phyloP scores from a whole-genome alignment of 352 stramenopile genomes.

The Globisporangium spinosum region DNA sequence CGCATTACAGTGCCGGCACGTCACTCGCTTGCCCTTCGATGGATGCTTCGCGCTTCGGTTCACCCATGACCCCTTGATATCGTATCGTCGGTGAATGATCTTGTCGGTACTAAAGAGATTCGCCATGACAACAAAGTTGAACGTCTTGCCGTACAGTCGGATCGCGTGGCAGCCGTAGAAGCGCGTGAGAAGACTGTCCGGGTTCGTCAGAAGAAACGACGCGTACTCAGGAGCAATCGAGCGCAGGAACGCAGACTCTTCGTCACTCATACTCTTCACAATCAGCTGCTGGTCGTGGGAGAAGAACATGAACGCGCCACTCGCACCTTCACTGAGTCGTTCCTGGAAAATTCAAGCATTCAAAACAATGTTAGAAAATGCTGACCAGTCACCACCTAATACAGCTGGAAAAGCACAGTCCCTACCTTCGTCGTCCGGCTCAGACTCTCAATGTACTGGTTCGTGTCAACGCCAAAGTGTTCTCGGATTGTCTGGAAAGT shows the following conservation, averaged over 20 bases:
- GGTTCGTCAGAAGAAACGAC: constrained; percentile 78
- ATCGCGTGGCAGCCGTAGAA: constrained; percentile 87
- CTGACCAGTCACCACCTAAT: not conserved
- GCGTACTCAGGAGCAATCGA: constrained; percentile 80
- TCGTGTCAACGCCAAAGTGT: constrained; percentile 81
- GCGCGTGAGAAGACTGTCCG: constrained; percentile 73
- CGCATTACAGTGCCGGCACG: constrained; percentile 83
- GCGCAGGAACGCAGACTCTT: constrained; percentile 77
- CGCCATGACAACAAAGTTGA: constrained; percentile 89
- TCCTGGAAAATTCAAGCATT: constrained; percentile 26
- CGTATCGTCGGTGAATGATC: constrained; percentile 83
- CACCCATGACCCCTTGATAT: constrained; percentile 88
- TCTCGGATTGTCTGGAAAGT: constrained; percentile 86
- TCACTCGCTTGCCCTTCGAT: constrained; percentile 82
- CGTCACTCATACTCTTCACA: constrained; percentile 89
- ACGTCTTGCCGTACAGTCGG: constrained; percentile 83
- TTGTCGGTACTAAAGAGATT: constrained; percentile 84
- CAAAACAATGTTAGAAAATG: not conserved
- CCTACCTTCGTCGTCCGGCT: constrained; percentile 71
- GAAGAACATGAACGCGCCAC: constrained; percentile 89
- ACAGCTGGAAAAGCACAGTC: not conserved
- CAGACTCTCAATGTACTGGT: constrained; percentile 80
- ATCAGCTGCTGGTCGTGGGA: constrained; percentile 86
- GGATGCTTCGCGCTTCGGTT: constrained; percentile 86
- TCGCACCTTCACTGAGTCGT: constrained; percentile 81